Evolutionary conservation across 352 stramenopile genomes (phyloP).

Genomic region (Phytophthora constricta): DNA sequence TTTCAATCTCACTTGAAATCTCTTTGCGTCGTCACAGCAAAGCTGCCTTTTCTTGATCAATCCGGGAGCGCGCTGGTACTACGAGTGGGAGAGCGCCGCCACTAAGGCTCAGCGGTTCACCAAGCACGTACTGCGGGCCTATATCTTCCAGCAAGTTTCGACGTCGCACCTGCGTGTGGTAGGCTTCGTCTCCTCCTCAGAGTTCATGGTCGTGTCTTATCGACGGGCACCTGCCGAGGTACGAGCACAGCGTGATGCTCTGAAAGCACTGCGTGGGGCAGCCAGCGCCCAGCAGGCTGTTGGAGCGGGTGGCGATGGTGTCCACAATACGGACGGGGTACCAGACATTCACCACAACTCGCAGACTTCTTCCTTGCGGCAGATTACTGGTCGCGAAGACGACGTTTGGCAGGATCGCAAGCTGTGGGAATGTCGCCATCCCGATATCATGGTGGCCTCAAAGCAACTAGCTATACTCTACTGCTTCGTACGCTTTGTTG

Average conservation of each 20-base stretch:
- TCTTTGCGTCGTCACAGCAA: conserved; percentile 5
- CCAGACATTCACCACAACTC: conserved; percentile 1
- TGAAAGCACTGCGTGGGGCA: conserved; percentile 16
- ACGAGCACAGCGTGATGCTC: conserved; percentile 39
- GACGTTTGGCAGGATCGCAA: conserved; percentile 40
- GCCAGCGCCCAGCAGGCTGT: neutral
- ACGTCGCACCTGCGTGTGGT: conserved; percentile 47
- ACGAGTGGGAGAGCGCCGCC: conserved; percentile 72
- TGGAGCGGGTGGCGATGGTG: no score
- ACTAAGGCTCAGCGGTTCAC: conserved; percentile 71
- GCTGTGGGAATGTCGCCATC: conserved; percentile 52
- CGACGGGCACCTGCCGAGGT: conserved; percentile 57
- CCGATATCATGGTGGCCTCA: conserved; percentile 42
- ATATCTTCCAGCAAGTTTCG: conserved; percentile 47
- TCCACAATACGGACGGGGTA: no score
- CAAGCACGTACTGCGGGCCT: conserved; percentile 64
- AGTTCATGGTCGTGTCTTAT: conserved; percentile 78
- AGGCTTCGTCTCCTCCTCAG: conserved; percentile 42
- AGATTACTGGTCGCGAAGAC: conserved; percentile 23
- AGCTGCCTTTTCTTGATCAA: conserved; percentile 65
- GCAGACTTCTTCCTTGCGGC: neutral
- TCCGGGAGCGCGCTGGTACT: conserved; percentile 65
- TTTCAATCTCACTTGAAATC: neutral
- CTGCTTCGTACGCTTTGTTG: conserved; percentile 43
- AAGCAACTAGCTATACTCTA: conserved; percentile 65